Evolutionary conservation across 805 yeast species (phyloP), one percentile per base, ranked within the genome.

Genomic region (Ogataea populi-albae): DNA sequence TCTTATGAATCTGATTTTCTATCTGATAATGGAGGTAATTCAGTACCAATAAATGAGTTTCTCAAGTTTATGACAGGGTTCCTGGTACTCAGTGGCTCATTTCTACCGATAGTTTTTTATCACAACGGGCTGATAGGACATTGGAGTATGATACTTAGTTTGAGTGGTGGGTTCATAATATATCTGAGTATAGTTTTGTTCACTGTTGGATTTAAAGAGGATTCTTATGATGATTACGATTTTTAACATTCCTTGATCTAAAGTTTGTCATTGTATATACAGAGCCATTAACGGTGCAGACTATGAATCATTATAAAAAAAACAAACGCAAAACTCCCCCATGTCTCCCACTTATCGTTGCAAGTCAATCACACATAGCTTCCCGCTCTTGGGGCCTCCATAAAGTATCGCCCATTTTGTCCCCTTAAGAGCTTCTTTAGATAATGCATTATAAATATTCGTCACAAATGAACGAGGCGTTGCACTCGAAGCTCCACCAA

Each of bases 151-250:
- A 9, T 77, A 14, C 78, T 91, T 81, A 83, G 95, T 45, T 69
- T 85, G 26, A 40, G 71, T 8, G 98, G 98, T n/a, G 98, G 98
- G 15, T 53, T 73, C 23, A 69, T 88, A 43, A 84, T 91, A 26
- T 89, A 85, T 61, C 69, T 80, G 9, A 82, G 96, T 23, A 88
- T 91, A 23, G 82, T 85, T 24, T 73, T 85, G 10, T 91, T 91
- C 58, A 77, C 84, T 11, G 69, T 79, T 61, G 86, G 86, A 45
- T 91, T 91, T 70, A 75, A 73, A 37, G 73, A 75, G 25, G 54
- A 59, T 11, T 74, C 69, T 21, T 79, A 73, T 22, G 68, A 64
- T 29, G 57, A 52, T 22, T 57, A 54, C 37, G 63, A 59, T 35
- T 55, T 54, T 36, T 54, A 26, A 38, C n/a, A 19, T 12, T 12